These are phyloP conservation scores for Ampelocalamus luodianensis DNA, from an alignment of 176 grass and related monocot genomes.

Conservation along the genomic window DNA sequence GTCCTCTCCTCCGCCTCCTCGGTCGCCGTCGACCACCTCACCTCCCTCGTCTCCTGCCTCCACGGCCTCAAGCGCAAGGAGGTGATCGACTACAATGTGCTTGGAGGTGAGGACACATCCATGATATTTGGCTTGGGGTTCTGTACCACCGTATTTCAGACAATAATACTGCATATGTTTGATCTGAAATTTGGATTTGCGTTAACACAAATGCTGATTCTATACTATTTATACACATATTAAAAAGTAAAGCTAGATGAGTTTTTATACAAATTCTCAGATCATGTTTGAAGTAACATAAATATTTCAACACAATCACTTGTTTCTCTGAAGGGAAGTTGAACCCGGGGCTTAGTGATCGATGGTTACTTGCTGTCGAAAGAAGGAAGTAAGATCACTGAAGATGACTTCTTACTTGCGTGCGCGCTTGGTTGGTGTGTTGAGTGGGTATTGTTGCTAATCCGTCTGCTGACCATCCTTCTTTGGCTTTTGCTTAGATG, in stretches of 20 bases:
- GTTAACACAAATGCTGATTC: not conserved
- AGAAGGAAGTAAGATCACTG: conserved; percentile 40
- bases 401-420: conserved; percentile 47
- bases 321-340: conserved; percentile 38
- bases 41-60: too few species aligned
- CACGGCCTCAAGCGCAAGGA: too few species aligned
- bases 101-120: conserved; percentile 37
- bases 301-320: not conserved
- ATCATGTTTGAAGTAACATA: not conserved
- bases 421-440: conserved; percentile 55
- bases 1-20: too few species aligned
- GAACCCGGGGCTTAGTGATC: conserved; percentile 45
- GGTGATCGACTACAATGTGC: not conserved
- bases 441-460: conserved; percentile 41
- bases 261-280: not conserved
- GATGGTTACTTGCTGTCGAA: conserved; percentile 48
- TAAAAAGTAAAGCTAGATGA: not conserved
- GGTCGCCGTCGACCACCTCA: too few species aligned
- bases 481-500: not conserved
- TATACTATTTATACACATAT: not conserved
- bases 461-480: not conserved
- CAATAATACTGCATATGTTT: not conserved
- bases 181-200: not conserved
- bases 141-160: not conserved
- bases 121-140: not conserved